Conservation (phyloP, 495 filamentous ascomycete species). For the Penicillium canescens region DNA sequence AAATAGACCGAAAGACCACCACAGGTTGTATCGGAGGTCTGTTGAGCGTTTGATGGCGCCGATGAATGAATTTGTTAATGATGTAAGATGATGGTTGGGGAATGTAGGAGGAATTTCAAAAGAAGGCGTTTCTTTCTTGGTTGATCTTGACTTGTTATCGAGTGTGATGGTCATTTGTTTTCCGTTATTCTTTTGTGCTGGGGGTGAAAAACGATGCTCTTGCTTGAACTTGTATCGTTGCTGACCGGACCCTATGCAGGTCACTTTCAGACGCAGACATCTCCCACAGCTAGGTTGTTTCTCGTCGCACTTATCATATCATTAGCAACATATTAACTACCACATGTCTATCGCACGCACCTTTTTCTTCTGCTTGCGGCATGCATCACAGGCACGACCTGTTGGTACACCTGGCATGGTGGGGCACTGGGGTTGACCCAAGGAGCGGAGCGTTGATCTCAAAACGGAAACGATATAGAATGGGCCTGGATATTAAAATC, state of each 20-base stretch:
- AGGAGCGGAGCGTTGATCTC: constrained; percentile 5
- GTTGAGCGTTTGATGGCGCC: constrained; percentile 28
- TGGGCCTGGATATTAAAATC: background rate
- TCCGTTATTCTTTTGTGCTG: background rate
- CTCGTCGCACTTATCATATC: constrained; percentile 39
- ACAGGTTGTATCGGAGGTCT: constrained; percentile 44
- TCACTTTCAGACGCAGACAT: constrained; percentile 45
- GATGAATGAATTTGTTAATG: constrained; percentile 28
- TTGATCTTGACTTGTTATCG: background rate
- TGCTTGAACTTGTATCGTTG: constrained; percentile 50
- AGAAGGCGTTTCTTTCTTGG: background rate
- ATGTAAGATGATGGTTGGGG: constrained; percentile 21
- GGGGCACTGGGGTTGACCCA: background rate
- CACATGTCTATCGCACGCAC: constrained; percentile 18
- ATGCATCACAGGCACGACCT: constrained; percentile 49
- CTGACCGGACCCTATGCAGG: constrained; percentile 48
- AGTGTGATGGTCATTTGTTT: background rate
- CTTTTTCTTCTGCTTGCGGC: constrained; percentile 56
- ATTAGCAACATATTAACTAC: background rate
- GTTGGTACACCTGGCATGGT: constrained; percentile 53
- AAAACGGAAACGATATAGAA: background rate
- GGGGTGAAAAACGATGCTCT: constrained; percentile 18
- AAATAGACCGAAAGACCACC: constrained; percentile 42
- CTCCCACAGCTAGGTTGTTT: constrained; percentile 43
- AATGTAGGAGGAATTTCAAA: constrained; percentile 2